These are phyloP conservation scores for Candida fluviatilis DNA, from an alignment of 805 yeast genomes.

Conservation along the genomic window DNA sequence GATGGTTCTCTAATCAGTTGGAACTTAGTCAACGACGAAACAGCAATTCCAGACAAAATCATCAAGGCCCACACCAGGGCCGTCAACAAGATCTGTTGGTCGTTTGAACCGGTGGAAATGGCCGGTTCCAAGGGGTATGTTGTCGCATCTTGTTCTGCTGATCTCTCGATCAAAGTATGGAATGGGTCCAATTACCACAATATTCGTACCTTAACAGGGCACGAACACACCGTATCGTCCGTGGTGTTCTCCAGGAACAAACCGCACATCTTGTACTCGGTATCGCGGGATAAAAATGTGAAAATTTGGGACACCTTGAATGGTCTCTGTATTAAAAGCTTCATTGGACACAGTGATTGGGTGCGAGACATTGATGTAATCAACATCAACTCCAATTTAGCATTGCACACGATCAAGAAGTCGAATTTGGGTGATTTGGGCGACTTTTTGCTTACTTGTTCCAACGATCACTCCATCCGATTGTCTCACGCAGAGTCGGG, in stretches of 20 bases:
- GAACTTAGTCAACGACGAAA: conserved; percentile 54
- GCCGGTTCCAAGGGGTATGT: conserved; percentile 17
- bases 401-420: conserved; percentile 9
- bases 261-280: conserved; percentile 50
- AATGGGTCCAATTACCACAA: conserved; percentile 50
- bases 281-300: conserved; percentile 60
- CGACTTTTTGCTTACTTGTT: conserved; percentile 64
- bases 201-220: conserved; percentile 69
- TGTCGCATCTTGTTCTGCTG: conserved; percentile 50
- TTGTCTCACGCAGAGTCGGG: conserved; percentile 65
- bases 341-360: conserved; percentile 87
- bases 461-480: conserved; percentile 74
- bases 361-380: conserved; percentile 58
- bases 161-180: conserved; percentile 66
- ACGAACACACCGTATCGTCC: conserved; percentile 78
- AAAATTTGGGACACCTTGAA: conserved; percentile 63
- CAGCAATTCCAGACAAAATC: conserved; percentile 56
- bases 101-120: conserved; percentile 35
- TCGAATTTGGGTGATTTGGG: conserved; percentile 29
- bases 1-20: conserved; percentile 73
- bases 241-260: conserved; percentile 47
- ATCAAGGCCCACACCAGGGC: conserved; percentile 74
- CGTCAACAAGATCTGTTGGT: conserved; percentile 56
- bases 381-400: conserved; percentile 12
- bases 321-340: conserved; percentile 64